These are phyloP conservation scores for Brassica hybrid DNA, from an alignment of 441 rosid genomes.

Conservation along the genomic window DNA sequence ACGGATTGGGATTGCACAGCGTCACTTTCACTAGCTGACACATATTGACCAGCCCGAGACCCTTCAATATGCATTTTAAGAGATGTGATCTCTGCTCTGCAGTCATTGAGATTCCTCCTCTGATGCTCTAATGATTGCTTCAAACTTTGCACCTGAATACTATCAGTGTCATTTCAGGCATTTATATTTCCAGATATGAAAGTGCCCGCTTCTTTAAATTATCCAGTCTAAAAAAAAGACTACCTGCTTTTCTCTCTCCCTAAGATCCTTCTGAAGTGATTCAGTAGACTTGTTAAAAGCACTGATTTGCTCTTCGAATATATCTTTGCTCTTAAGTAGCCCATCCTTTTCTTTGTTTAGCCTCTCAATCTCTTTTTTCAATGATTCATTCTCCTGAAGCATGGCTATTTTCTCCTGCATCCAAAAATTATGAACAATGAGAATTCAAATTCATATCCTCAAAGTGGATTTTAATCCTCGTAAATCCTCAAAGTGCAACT, in stretches of 20 bases:
- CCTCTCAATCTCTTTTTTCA: conserved; percentile 59
- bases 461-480: neutral
- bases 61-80: conserved; percentile 95
- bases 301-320: conserved; percentile 63
- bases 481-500: conserved; percentile 13
- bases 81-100: conserved; percentile 91
- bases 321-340: conserved; percentile 58
- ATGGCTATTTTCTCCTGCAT: conserved; percentile 91
- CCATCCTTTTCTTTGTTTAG: conserved; percentile 58
- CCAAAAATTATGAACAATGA: conserved; percentile 23
- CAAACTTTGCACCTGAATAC: conserved; percentile 72
- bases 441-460: conserved; percentile 16
- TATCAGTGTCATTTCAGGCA: conserved; percentile 33
- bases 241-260: conserved; percentile 84
- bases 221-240: conserved; percentile 22
- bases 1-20: conserved; percentile 54
- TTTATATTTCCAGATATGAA: conserved; percentile 30
- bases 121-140: conserved; percentile 76
- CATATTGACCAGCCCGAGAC: conserved; percentile 59
- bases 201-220: conserved; percentile 12
- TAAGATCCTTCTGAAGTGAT: conserved; percentile 70
- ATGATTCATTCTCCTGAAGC: conserved; percentile 73
- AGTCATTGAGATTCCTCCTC: conserved; percentile 79
- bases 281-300: conserved; percentile 64
- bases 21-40: conserved; percentile 52